Evolutionary conservation across 805 yeast species (phyloP), one percentile per base, ranked within the genome.

Genomic region (Ogataea paraovalis): DNA sequence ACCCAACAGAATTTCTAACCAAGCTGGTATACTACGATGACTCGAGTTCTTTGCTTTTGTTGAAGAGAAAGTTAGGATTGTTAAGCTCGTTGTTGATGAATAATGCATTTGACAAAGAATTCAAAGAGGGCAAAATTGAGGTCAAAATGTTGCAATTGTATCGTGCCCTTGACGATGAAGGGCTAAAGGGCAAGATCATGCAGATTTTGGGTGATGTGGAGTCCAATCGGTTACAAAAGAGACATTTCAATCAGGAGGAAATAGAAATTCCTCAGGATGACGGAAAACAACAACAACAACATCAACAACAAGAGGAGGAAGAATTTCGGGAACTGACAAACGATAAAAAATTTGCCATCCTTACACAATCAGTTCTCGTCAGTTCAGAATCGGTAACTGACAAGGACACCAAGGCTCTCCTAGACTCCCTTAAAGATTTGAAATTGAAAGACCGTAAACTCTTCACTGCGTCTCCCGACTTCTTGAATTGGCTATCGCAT

Each of bases 401-500:
- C 42, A 56, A 59, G 5, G 75, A 76, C 28, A 57, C 76, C n/a
- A 67, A 72, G 42, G 49, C 65, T 1, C 66, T 78, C 22, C 73
- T 80, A 54, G 65, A 69, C 33, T 59, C 62, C 30, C 53, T 76
- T 20, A 66, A 67, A 38, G 54, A 61, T 9, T 46, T 77, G 36
- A 56, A 65, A 42, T 47, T 58, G 9, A 54, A 63, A 19, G 60
- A 62, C 38, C 52, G 61, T 5, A 63, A 65, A 1, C 53, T 66
- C 0, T 62, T 74, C 30, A 66, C 67, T 21, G 64, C 69, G 1
- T 60, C 61, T 18, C 58, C 65, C 12, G 70, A 67, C 1, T 88
- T 87, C 54, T 49, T 86, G 40, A 65, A 73, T 20, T 88, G 96
- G 96, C 63, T 88, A 34, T 71, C 79, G 18, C 59, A 66, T 30